Evolutionary conservation across 352 stramenopile genomes (phyloP).

Genomic region (Nothophytophthora sp.): DNA sequence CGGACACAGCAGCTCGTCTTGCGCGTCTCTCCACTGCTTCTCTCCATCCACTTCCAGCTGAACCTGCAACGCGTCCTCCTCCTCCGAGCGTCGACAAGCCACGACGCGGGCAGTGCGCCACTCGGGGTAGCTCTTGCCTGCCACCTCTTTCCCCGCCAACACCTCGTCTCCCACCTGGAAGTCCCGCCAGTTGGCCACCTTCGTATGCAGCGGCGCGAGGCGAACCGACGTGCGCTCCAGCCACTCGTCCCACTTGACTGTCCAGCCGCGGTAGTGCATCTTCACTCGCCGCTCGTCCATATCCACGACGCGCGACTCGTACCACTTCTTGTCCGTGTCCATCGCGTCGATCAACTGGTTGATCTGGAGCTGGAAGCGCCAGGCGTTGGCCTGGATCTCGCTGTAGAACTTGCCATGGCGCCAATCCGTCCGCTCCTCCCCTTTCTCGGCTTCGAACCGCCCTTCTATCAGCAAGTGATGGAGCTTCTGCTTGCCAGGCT

Average conservation of each 20-base stretch:
- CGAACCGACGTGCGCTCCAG: slow-evolving; percentile 86
- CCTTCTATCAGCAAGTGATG: slow-evolving; percentile 69
- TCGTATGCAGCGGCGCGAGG: slow-evolving; percentile 91
- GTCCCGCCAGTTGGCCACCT: slow-evolving; percentile 68
- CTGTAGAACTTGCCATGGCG: slow-evolving; percentile 62
- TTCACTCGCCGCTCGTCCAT: slow-evolving; percentile 58
- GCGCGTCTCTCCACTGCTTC: slow-evolving; percentile 53
- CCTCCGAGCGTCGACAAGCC: slow-evolving; percentile 23
- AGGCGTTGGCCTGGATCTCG: slow-evolving; percentile 56
- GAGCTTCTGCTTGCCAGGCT: slow-evolving; percentile 54
- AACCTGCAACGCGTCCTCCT: slow-evolving; percentile 30
- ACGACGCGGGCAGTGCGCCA: slow-evolving; percentile 59
- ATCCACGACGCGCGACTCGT: slow-evolving; percentile 64
- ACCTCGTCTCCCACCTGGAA: slow-evolving; percentile 59
- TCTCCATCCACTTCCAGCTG: slow-evolving; percentile 46
- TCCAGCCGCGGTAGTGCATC: slow-evolving; percentile 98
- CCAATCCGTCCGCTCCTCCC: slow-evolving; percentile 34
- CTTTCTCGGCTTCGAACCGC: slow-evolving; percentile 15
- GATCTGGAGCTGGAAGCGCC: slow-evolving; percentile 55
- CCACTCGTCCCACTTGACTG: slow-evolving; percentile 97
- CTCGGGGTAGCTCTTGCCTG: slow-evolving; percentile 47
- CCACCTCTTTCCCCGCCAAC: slow-evolving; percentile 42
- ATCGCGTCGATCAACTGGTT: slow-evolving; percentile 68
- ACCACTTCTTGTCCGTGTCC: slow-evolving; percentile 85
- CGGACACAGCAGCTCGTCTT: slow-evolving; percentile 65